Base-by-base conservation (phyloP, 257 asterid species). In the Solanum sparsipilum region DNA sequence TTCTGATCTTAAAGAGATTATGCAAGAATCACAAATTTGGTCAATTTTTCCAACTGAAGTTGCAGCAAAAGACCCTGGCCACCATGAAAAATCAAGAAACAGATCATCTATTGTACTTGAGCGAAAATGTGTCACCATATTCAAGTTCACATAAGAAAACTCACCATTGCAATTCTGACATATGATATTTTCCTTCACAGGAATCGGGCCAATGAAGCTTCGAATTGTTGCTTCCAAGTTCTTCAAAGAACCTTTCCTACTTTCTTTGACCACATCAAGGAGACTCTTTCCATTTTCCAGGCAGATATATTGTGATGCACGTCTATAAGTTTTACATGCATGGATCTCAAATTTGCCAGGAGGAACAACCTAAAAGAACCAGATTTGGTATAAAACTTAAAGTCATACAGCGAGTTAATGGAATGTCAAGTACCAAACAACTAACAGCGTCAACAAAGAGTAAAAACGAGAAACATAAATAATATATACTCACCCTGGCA, bases 311-410 rank as follows among this genome's bases (percentile, higher is more conserved):
- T 95, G 96, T 63, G 99, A 93, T 82, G 99, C 99, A 25, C 98
- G 99, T 92, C 98, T 94, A 91, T 97, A 97, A 44, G 98, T 90
- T 90, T 94, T 96, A 90, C 98, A 93, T 35, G 99, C 99, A 91
- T 97, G 99, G 74, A 96, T 95, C 93, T 97, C 99, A 94, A 97
- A 97, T 86, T 96, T 93, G 88, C 98, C 94, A 84, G 99, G 98
- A 39, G 99, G 98, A 76, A 97, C 92, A 86, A 95, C 95, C 99
- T 96, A 88, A 32, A 86, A 87, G 84, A 41, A 82, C 31, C 39
- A 83, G 84, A 89, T 27, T 79, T 74, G 32, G 65, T 89, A 44
- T 44, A 79, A 29, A 79, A 41, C 63, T 79, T 79, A 27, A 44
- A 79, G 38, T 46, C 67, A 46, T 79, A 35, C 20, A 21, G 56